Percentiles rank a stretch among this genome's conserved stretches.
Evolutionary conservation across 1,139 yeast genomes (phyloP).

Genomic region (Saccharomyces hybrid): DNA sequence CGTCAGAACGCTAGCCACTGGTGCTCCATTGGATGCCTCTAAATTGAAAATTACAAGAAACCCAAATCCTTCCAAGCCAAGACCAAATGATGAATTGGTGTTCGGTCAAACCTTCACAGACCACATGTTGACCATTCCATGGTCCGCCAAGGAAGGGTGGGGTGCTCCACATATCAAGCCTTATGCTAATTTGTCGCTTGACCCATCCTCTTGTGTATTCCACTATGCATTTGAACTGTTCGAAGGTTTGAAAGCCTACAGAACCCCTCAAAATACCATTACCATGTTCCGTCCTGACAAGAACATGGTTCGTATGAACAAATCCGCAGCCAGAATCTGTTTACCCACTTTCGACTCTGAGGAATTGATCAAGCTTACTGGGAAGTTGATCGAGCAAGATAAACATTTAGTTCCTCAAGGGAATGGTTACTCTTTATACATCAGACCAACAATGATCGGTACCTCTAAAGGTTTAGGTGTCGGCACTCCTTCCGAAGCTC

Average conservation of each 20-base stretch:
- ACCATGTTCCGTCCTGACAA: slow-evolving; percentile 82
- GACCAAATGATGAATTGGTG: slow-evolving; percentile 65
- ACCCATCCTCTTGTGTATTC: slow-evolving; percentile 84
- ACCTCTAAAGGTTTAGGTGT: slow-evolving; percentile 83
- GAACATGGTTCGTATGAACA: slow-evolving; percentile 85
- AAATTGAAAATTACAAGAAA: slow-evolving; percentile 55
- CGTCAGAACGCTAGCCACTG: neutral
- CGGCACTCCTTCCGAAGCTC: slow-evolving; percentile 66
- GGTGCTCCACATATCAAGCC: slow-evolving; percentile 75
- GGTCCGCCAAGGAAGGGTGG: slow-evolving; percentile 78
- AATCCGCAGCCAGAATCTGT: slow-evolving; percentile 79
- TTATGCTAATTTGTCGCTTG: slow-evolving; percentile 62
- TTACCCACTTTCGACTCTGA: slow-evolving; percentile 76
- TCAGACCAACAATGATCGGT: slow-evolving; percentile 91
- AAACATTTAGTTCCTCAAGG: slow-evolving; percentile 70
- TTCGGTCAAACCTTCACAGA: slow-evolving; percentile 83
- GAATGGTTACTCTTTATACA: slow-evolving; percentile 78
- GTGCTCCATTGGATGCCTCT: slow-evolving; percentile 55
- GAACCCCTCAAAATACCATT: slow-evolving; percentile 55
- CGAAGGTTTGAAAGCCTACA: slow-evolving; percentile 92
- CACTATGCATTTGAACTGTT: slow-evolving; percentile 91
- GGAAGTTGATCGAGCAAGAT: slow-evolving; percentile 65
- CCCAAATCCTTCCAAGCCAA: slow-evolving; percentile 51
- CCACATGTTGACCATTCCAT: slow-evolving; percentile 81
- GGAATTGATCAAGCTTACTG: slow-evolving; percentile 63